Percentiles rank a stretch among this genome's conserved stretches.
Conservation (phyloP, 164 flowering plant species). For the Macadamia integrifolia region DNA sequence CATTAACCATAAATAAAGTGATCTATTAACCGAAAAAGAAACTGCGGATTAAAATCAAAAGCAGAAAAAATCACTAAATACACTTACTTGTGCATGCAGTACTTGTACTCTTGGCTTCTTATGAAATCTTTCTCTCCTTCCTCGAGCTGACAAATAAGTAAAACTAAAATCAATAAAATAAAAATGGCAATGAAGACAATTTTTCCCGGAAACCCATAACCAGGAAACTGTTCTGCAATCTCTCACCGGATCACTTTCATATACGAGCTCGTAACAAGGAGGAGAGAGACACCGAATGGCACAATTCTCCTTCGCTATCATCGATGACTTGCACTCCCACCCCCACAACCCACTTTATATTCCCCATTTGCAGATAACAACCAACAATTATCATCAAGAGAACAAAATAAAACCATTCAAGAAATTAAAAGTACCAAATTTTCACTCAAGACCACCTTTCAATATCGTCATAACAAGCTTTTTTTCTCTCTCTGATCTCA, state of each 20-base stretch:
- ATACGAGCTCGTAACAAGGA: conserved; percentile 58
- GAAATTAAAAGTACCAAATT: background rate
- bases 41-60: too few relatives aligned
- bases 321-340: conserved; percentile 64
- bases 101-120: conserved; percentile 83
- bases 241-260: conserved; percentile 81
- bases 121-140: conserved; percentile 89
- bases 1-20: too few relatives aligned
- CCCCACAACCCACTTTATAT: conserved; percentile 77
- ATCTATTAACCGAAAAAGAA: too few relatives aligned
- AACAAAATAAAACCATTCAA: background rate
- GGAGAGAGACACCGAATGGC: conserved; percentile 83
- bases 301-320: conserved; percentile 80
- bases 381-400: background rate
- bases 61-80: background rate
- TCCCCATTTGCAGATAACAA: background rate
- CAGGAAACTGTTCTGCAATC: background rate
- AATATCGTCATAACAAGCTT: conserved; percentile 58
- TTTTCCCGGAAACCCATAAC: background rate
- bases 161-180: background rate
- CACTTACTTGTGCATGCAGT: conserved; percentile 73
- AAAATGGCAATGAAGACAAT: background rate
- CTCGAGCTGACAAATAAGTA: conserved; percentile 49
- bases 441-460: conserved; percentile 36
- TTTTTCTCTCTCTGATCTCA: conserved; percentile 54